Evolutionary conservation across 2,329 filamentous ascomycete species (phyloP).

Genomic region (Metarhizium sp.): DNA sequence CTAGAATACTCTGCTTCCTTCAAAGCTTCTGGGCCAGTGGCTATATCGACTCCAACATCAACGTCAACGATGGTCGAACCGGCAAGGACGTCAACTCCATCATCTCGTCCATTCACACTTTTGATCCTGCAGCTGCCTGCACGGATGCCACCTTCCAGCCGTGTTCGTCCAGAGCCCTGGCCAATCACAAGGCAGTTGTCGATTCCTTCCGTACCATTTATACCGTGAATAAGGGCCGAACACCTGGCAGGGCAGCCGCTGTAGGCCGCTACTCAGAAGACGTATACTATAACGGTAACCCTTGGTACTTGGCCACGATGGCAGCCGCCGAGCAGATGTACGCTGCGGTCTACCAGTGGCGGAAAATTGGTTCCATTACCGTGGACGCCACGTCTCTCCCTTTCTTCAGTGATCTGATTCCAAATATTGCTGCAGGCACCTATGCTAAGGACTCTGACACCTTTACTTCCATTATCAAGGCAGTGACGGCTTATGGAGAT

Average conservation of each 20-base stretch:
- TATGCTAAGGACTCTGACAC: slow-evolving; percentile 40
- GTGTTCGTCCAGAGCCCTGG: slow-evolving; percentile 58
- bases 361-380: slow-evolving; percentile 49
- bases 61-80: slow-evolving; percentile 48
- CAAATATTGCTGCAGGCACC: slow-evolving; percentile 49
- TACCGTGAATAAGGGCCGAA: slow-evolving; percentile 56
- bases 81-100: slow-evolving; percentile 67
- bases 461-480: slow-evolving; percentile 47
- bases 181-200: slow-evolving; percentile 67
- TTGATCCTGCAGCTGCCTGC: slow-evolving; percentile 57
- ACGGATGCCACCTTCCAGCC: slow-evolving; percentile 69
- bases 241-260: slow-evolving; percentile 48
- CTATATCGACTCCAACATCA: slow-evolving; percentile 63
- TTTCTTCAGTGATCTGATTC: slow-evolving; percentile 62
- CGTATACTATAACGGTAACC: slow-evolving; percentile 67
- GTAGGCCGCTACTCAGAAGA: slow-evolving; percentile 65
- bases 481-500: slow-evolving; percentile 49
- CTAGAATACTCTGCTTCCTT: slow-evolving; percentile 63
- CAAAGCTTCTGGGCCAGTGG: slow-evolving; percentile 63
- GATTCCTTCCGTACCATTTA: slow-evolving; percentile 70
- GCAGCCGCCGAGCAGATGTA: slow-evolving; percentile 76
- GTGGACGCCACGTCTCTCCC: slow-evolving; percentile 55
- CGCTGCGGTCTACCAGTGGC: slow-evolving; percentile 65
- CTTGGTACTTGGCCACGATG: slow-evolving; percentile 70
- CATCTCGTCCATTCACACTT: slow-evolving; percentile 56